Evolutionary conservation across 2,329 filamentous ascomycete genomes (phyloP).

Genomic region (Coleophoma eucalyptorum): DNA sequence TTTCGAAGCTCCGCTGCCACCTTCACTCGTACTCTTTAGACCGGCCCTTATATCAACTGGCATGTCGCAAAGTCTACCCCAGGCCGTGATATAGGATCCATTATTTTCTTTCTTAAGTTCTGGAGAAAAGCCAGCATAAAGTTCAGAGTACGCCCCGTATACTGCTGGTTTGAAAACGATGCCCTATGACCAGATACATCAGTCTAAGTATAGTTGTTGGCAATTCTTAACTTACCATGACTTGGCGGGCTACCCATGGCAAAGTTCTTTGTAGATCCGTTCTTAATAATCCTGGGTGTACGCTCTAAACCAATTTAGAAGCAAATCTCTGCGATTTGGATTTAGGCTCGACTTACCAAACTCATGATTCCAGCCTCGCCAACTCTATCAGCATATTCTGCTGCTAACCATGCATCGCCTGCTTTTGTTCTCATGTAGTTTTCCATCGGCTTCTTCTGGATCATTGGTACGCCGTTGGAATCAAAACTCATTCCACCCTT

Average conservation of each 20-base stretch:
- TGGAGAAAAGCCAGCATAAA: slow-evolving; percentile 30
- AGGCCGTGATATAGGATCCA: slow-evolving; percentile 37
- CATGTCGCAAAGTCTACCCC: slow-evolving; percentile 29
- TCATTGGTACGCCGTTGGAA: slow-evolving; percentile 12
- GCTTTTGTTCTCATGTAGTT: slow-evolving; percentile 32
- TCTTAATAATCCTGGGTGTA: slow-evolving; percentile 37
- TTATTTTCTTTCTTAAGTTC: slow-evolving; percentile 26
- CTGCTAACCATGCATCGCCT: slow-evolving; percentile 25
- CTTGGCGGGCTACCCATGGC: slow-evolving; percentile 1
- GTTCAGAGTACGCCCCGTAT: slow-evolving; percentile 32
- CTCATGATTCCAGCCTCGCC: slow-evolving; percentile 28
- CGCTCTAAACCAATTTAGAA: slow-evolving; percentile 5
- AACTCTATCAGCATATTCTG: slow-evolving; percentile 24
- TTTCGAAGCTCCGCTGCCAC: slow-evolving; percentile 22
- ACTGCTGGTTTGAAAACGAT: slow-evolving; percentile 23
- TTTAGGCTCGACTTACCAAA: slow-evolving; percentile 15
- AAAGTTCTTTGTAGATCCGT: slow-evolving; percentile 31
- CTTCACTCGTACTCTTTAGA: slow-evolving; percentile 19
- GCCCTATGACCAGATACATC: slow-evolving; percentile 6
- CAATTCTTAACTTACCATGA: slow-evolving; percentile 13
- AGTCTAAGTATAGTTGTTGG: neutral
- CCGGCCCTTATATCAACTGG: slow-evolving; percentile 13
- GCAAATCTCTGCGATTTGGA: too few species aligned
- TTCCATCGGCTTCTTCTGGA: slow-evolving; percentile 13
- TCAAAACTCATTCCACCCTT: slow-evolving; percentile 21